Conservation (phyloP, 2,329 filamentous ascomycete species). For the Penicillium sp. region DNA sequence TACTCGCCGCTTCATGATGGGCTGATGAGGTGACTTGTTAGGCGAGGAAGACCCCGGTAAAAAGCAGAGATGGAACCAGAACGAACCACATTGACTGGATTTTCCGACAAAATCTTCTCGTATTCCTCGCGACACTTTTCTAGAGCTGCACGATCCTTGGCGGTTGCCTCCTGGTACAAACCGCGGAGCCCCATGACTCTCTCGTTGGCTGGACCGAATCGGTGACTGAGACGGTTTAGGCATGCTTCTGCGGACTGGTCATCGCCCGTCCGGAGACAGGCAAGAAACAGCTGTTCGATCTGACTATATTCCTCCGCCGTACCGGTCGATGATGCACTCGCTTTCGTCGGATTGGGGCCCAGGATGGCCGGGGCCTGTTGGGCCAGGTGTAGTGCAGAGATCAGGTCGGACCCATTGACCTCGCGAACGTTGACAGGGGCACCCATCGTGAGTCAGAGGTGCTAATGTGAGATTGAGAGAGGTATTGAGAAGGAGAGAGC, state of each 20-base stretch:
- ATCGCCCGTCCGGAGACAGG: constrained; percentile 83
- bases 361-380: constrained; percentile 49
- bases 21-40: constrained; percentile 58
- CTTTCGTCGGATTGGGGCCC: constrained; percentile 50
- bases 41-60: constrained; percentile 18
- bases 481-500: too few relatives aligned
- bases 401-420: constrained; percentile 46
- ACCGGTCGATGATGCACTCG: constrained; percentile 61
- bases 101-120: constrained; percentile 71
- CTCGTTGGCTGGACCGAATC: constrained; percentile 85
- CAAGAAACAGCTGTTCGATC: constrained; percentile 84
- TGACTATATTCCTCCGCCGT: constrained; percentile 79
- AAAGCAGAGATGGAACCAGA: not conserved
- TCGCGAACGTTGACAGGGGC: constrained; percentile 16
- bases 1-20: constrained; percentile 81
- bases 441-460: constrained; percentile 20
- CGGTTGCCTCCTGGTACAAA: constrained; percentile 81
- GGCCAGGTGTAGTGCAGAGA: constrained; percentile 49
- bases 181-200: constrained; percentile 82
- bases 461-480: too few relatives aligned
- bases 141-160: constrained; percentile 67
- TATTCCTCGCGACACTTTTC: constrained; percentile 76
- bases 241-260: constrained; percentile 75
- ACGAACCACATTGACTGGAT: constrained; percentile 79
- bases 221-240: constrained; percentile 73